Base-by-base conservation (phyloP, 352 stramenopile species). In the Phytophthora brassicae region DNA sequence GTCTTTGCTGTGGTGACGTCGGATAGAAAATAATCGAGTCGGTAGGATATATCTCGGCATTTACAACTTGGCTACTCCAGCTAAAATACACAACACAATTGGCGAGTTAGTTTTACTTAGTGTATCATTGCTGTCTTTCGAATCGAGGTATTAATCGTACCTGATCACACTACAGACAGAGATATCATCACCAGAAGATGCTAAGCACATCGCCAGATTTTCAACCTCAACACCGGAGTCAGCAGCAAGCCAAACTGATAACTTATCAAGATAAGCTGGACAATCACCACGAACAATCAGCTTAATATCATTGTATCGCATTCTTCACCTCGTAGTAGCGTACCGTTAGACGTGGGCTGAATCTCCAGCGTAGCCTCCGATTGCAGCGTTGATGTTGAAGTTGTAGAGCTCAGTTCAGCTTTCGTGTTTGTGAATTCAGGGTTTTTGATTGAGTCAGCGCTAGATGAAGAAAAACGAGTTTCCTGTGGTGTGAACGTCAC, bases 221-320 rank as follows among this genome's bases (percentile, higher is more conserved):
- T 81, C 67, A 7, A 89, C 64, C 17, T 88, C 56, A 1, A 89
- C 76, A 17, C 78, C 80, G 23, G 62, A 68, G 47, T 89, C 76
- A 4, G 74, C 73, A 17, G 74, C 69, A 9, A 89, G 62, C 80
- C 80, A 89, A 39, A 82, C 9, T 2, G 72, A 24, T 14, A 88
- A 45, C 13, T 74, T 70, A 9, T 54, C 46, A 7, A 67, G 49
- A 41, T 83, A 60, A 14, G n/a, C 78, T 86, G 19, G 3, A 31
- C 24, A 24, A 46, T 8, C 6, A 56, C 1, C 6, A 23, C 6
- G 41, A 4, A n/a, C 23, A 48, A 19, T 35, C 8, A 60, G 22
- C 17, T 45, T 35, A 26, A 23, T 8, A 56, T 41, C 9, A 4
- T 13, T 45, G 16, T 13, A 9, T 13, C 6, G 46, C 41, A 42